Base-by-base conservation (phyloP, 768 basidiomycete genomes). In the Cystobasidium tubakii region DNA sequence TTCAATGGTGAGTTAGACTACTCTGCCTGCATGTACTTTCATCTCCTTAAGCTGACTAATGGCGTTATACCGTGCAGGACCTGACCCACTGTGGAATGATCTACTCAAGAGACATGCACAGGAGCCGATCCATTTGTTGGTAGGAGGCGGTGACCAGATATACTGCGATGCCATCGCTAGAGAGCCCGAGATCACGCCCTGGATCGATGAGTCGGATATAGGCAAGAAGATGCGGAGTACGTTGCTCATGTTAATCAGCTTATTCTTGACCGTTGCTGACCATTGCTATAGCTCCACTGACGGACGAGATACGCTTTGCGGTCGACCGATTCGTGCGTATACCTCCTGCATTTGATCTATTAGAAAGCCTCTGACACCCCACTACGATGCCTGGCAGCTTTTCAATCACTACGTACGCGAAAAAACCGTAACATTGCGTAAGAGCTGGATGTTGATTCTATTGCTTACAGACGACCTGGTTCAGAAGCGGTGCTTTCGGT, bases 181-280 rank as follows among this genome's bases (percentile, higher is more conserved):
- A 74, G 95, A 98, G 79, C 90, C 90, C 9, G 91, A 93, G 80
- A 80, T 94, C 81, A 89, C 91, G 81, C 88, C 86, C 23, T 99
- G 96, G 94, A 84, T 92, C 12, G 84, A 84, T 15, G 83, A 84
- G 53, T 80, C 85, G 67, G 87, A 88, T 76, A 80, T 85, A 0
- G 83, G 87, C 21, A 83, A 83, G 43, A 92, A 90, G 83, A 84
- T 86, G 74, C 76, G 76, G 1, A 50, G 46, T 50, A 21, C 3
- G 46, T 50, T 17, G 15, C 21, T 50, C n/a, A 21, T 9, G 46
- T 17, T 50, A 4, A 50, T 19, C 21, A 3, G 46, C 46, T 3
- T 17, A 3, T 50, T 19, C 12, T 50, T n/a, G n/a, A 6, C 15
- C 39, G 39, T 39, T 39, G 39, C 39, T 39, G 39, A 39, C 15